A percentile compares a stretch with the other conserved stretches of the same genome.
Conservation (phyloP, 345 rosid genomes). For the Hirschfeldia incana region DNA sequence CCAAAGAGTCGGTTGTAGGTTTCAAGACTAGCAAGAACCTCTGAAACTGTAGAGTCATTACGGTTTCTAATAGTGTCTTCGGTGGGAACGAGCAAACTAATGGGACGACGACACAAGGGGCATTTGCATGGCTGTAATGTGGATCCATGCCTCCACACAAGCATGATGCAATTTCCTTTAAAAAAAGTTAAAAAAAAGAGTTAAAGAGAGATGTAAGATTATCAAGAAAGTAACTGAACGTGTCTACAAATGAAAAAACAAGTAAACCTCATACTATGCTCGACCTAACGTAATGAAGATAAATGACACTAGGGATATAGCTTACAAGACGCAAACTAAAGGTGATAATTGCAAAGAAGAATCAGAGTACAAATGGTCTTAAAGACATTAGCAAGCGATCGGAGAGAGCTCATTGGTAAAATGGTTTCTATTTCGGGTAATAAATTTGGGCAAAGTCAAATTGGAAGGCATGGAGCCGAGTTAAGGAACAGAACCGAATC, state of each 20-base stretch:
- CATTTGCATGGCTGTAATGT: conserved; percentile 37
- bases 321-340: background rate
- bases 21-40: conserved; percentile 55
- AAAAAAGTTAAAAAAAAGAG: background rate
- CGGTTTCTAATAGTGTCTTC: conserved; percentile 58
- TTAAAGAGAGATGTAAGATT: background rate
- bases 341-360: background rate
- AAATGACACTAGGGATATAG: background rate
- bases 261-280: background rate
- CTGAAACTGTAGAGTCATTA: conserved; percentile 44
- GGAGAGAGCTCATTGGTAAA: background rate
- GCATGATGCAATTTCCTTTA: conserved; percentile 79
- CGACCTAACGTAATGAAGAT: background rate
- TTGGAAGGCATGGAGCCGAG: background rate
- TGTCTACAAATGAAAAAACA: background rate
- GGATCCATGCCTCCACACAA: conserved; percentile 36
- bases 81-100: conserved; percentile 74
- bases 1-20: conserved; percentile 77
- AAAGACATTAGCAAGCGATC: background rate
- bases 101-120: conserved; percentile 84
- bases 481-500: background rate
- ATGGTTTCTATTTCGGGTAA: background rate
- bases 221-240: background rate
- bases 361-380: background rate
- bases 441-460: background rate